These are phyloP conservation scores for Lupinus albus DNA, from an alignment of 306 rosid genomes.

Conservation along the genomic window DNA sequence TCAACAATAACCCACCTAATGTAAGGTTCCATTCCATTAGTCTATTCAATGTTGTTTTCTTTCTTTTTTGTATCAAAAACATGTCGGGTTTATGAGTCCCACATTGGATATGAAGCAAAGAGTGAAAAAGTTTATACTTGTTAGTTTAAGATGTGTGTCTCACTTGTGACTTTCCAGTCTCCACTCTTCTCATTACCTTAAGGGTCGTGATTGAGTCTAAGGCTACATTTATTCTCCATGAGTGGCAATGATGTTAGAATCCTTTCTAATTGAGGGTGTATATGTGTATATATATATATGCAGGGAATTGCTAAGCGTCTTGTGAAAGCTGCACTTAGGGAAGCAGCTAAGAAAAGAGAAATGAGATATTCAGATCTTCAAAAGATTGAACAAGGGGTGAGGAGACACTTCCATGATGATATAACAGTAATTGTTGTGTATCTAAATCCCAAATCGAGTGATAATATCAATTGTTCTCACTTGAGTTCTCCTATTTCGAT, in stretches of 20 bases:
- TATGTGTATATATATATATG: background rate
- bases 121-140: no score
- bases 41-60: no score
- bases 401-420: slow-evolving; percentile 91
- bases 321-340: slow-evolving; percentile 72
- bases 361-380: slow-evolving; percentile 75
- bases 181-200: no score
- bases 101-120: no score
- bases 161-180: no score
- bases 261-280: background rate
- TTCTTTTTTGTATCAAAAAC: no score
- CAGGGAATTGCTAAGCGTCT: slow-evolving; percentile 69
- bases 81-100: no score
- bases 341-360: slow-evolving; percentile 89
- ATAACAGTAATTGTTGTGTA: slow-evolving; percentile 75
- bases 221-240: no score
- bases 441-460: slow-evolving; percentile 50
- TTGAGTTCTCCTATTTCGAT: slow-evolving; percentile 62
- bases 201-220: no score
- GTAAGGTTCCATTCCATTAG: slow-evolving; percentile 47
- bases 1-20: slow-evolving; percentile 61
- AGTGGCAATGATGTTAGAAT: no score
- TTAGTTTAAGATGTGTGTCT: no score
- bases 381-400: slow-evolving; percentile 70
- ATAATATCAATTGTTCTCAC: slow-evolving; percentile 39